Conservation (phyloP, 257 asterid species). For the Penstemon eatonii region DNA sequence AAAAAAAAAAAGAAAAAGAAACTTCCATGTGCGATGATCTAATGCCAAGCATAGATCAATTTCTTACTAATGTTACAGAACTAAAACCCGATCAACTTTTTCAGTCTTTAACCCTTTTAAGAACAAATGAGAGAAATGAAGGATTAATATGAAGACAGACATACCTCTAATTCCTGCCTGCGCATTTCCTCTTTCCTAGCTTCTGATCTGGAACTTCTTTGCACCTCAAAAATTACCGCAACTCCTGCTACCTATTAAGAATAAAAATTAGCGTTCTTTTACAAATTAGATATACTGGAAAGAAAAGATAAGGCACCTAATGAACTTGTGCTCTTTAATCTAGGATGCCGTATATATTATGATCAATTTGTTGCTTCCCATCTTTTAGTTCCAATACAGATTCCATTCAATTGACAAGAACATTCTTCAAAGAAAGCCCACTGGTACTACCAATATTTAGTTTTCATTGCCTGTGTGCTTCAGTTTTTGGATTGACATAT, state of each 20-base stretch:
- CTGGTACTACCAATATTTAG: not conserved
- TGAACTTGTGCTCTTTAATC: not conserved
- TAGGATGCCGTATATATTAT: too few relatives aligned
- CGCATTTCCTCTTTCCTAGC: constrained; percentile 83
- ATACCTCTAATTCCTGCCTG: constrained; percentile 65
- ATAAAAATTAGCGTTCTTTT: constrained; percentile 3
- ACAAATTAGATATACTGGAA: constrained; percentile 4
- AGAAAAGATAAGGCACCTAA: not conserved
- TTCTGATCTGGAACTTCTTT: constrained; percentile 79
- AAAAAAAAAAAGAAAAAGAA: too few relatives aligned
- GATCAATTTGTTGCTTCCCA: not conserved
- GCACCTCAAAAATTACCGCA: constrained; percentile 75
- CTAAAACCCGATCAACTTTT: not conserved
- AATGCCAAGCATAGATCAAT: not conserved
- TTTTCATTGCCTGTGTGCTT: not conserved
- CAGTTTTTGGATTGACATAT: not conserved
- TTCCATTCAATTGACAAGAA: too few relatives aligned
- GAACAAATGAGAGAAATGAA: not conserved
- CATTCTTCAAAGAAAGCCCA: too few relatives aligned
- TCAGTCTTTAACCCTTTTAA: not conserved
- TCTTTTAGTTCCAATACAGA: too few relatives aligned
- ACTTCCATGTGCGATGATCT: too few relatives aligned
- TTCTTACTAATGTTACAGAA: not conserved
- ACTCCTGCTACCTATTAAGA: constrained; percentile 67
- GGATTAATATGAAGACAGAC: constrained; percentile 4